These are phyloP conservation scores for Austroboletus rostrupii DNA, from an alignment of 1,284 basidiomycete species.

Conservation along the genomic window DNA sequence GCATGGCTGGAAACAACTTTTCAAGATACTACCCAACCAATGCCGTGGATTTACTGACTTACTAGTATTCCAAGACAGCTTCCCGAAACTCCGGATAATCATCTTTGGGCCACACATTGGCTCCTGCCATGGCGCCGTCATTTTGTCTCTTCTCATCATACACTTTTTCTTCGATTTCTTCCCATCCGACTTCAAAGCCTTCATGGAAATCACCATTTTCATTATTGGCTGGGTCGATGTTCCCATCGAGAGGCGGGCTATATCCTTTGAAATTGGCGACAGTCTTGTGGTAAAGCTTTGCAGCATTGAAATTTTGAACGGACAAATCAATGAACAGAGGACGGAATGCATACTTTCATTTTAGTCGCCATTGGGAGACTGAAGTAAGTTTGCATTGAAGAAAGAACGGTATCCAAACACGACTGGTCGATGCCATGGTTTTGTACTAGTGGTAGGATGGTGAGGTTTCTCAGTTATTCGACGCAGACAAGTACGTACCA, in stretches of 20 bases:
- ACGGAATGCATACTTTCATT: constrained; percentile 45
- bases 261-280: constrained; percentile 80
- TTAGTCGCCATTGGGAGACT: constrained; percentile 55
- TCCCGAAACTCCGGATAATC: constrained; percentile 22
- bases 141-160: constrained; percentile 31
- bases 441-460: constrained; percentile 41
- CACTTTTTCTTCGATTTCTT: constrained; percentile 42
- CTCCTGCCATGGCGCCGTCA: constrained; percentile 54
- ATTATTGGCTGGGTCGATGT: constrained; percentile 56
- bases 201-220: constrained; percentile 79
- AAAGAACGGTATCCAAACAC: constrained; percentile 49
- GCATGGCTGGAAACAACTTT: constrained; percentile 40
- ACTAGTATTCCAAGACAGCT: constrained; percentile 28
- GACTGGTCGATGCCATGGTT: constrained; percentile 70
- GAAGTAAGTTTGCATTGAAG: constrained; percentile 63
- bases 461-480: neutral
- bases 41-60: constrained; percentile 2
- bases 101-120: constrained; percentile 44
- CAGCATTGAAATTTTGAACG: neutral
- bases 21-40: neutral
- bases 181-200: constrained; percentile 78
- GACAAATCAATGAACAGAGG: neutral
- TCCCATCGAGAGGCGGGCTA: constrained; percentile 61
- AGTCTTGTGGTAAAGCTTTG: constrained; percentile 67
- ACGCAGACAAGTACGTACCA: constrained; percentile 13